phyloP scores from a whole-genome alignment of 164 flowering plant species.

The Echeveria elegans region DNA sequence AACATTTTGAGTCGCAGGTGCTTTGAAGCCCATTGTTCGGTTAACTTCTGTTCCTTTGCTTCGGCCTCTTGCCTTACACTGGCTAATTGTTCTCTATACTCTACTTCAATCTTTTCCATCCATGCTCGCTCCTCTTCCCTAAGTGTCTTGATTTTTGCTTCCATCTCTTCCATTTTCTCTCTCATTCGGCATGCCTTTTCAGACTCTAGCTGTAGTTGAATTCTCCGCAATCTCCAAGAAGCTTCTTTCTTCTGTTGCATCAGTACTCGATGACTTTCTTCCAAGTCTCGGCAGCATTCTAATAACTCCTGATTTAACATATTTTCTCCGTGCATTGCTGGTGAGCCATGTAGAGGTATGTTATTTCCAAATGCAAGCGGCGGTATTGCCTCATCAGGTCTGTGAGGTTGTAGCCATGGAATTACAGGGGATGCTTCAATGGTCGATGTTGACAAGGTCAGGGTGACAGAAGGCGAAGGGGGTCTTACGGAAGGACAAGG shows the following conservation, averaged over 20 bases:
- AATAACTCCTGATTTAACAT: slow-evolving; percentile 44
- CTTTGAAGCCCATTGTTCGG: slow-evolving; percentile 68
- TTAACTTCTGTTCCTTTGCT: slow-evolving; percentile 72
- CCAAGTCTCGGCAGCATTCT: slow-evolving; percentile 82
- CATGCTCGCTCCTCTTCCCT: slow-evolving; percentile 59
- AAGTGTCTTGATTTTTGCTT: slow-evolving; percentile 56
- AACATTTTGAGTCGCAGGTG: slow-evolving; percentile 49
- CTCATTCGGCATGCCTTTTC: slow-evolving; percentile 64
- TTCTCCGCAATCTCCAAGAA: slow-evolving; percentile 74
- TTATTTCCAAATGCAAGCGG: slow-evolving; percentile 16
- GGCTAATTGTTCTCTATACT: slow-evolving; percentile 62
- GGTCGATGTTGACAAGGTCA: slow-evolving; percentile 66
- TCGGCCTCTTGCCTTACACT: slow-evolving; percentile 75
- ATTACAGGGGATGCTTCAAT: slow-evolving; percentile 29
- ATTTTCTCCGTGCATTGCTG: slow-evolving; percentile 25
- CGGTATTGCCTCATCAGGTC: slow-evolving; percentile 1
- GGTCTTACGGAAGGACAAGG: slow-evolving; percentile 24
- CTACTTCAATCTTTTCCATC: slow-evolving; percentile 62
- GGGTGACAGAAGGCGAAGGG: slow-evolving; percentile 69
- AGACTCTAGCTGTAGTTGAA: slow-evolving; percentile 81
- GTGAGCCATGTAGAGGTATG: slow-evolving; percentile 18
- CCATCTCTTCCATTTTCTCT: slow-evolving; percentile 83
- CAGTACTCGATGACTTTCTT: slow-evolving; percentile 78
- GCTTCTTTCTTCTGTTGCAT: slow-evolving; percentile 86
- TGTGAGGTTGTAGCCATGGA: slow-evolving; percentile 55